Evolutionary conservation across 2,329 filamentous ascomycete species (phyloP).

Genomic region (Arthrinium phaeospermum): DNA sequence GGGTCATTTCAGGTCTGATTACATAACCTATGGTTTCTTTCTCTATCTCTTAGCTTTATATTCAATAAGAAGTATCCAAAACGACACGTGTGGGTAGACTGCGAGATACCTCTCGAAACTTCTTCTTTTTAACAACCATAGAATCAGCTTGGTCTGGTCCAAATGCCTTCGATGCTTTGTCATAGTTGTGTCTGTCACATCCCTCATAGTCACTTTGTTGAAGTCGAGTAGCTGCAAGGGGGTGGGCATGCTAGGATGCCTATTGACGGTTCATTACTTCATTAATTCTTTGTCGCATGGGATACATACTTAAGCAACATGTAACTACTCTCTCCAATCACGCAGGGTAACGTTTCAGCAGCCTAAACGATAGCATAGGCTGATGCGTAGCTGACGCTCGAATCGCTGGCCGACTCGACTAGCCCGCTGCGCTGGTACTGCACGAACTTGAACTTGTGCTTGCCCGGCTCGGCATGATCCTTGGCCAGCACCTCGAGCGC

Average conservation of each 20-base stretch:
- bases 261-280: not conserved
- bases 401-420: slow-evolving; percentile 70
- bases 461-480: slow-evolving; percentile 43
- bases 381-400: slow-evolving; percentile 93
- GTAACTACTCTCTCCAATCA: not conserved
- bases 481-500: slow-evolving; percentile 71
- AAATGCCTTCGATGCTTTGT: not conserved
- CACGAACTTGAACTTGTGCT: slow-evolving; percentile 75
- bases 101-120: too few species aligned
- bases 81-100: too few species aligned
- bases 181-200: not conserved
- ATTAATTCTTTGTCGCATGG: not conserved
- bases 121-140: too few species aligned
- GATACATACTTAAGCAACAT: not conserved
- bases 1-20: too few species aligned
- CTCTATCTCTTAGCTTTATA: too few species aligned
- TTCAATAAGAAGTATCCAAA: too few species aligned
- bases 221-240: not conserved
- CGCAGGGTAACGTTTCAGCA: not conserved
- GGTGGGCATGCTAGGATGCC: not conserved
- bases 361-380: slow-evolving; percentile 78
- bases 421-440: slow-evolving; percentile 87
- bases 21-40: too few species aligned
- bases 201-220: not conserved
- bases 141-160: too few species aligned